phyloP scores from a whole-genome alignment of 2,329 filamentous ascomycete species.

The Ophiostoma himal-ulmi region DNA sequence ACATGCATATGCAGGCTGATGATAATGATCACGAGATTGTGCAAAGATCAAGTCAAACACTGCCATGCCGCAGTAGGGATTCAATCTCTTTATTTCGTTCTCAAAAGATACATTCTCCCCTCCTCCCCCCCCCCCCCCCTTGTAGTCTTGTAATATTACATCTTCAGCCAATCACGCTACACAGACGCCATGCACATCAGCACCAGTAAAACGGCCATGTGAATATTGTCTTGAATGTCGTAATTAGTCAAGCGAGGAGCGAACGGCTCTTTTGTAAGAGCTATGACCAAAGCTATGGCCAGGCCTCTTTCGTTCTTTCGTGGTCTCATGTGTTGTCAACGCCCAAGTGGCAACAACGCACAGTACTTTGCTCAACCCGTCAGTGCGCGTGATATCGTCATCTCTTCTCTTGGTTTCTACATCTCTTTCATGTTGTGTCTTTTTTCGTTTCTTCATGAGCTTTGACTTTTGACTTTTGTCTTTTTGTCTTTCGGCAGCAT shows the following conservation, averaged over 20 bases:
- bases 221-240: slow-evolving; percentile 4
- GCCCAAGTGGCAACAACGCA: not conserved
- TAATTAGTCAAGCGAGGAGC: not conserved
- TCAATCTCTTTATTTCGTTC: no score
- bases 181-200: not conserved
- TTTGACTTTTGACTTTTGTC: not conserved
- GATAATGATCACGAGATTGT: not conserved
- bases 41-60: not conserved
- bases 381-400: not conserved
- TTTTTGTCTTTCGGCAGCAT: not conserved
- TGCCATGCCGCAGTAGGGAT: not conserved
- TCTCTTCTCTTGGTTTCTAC: no score
- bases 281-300: not conserved
- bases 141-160: no score
- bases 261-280: not conserved
- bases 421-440: not conserved
- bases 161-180: not conserved
- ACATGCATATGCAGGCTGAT: not conserved
- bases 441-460: not conserved
- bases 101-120: no score
- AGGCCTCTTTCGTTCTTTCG: not conserved
- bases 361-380: slow-evolving; percentile 7
- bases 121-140: no score
- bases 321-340: slow-evolving; percentile 9
- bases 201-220: not conserved